These are phyloP conservation scores for Forsythia suspensa DNA, from an alignment of 257 asterid species.

Conservation along the genomic window DNA sequence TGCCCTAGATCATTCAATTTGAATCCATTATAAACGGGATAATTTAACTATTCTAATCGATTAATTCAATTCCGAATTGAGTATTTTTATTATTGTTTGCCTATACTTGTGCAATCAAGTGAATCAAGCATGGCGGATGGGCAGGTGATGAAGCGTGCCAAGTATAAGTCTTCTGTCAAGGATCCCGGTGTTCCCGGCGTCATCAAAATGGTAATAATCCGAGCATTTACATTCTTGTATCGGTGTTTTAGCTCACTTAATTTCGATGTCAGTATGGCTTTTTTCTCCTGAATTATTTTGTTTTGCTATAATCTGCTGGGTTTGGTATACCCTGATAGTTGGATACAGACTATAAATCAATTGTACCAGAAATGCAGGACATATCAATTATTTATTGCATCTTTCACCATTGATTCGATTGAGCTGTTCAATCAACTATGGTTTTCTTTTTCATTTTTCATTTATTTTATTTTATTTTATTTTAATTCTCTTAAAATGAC, in stretches of 20 bases:
- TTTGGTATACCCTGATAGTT: conserved; percentile 2
- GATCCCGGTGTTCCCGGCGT: conserved; percentile 79
- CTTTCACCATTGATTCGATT: conserved; percentile 5
- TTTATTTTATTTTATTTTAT: not conserved
- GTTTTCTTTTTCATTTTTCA: conserved; percentile 4
- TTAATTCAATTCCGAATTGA: not conserved
- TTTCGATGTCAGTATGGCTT: not conserved
- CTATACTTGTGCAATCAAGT: not conserved
- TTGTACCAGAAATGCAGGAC: not conserved
- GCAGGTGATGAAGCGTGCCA: conserved; percentile 73
- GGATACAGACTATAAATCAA: conserved; percentile 5
- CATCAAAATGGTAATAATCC: conserved; percentile 61
- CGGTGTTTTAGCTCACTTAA: conserved; percentile 1
- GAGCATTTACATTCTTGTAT: not conserved
- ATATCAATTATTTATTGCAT: not conserved
- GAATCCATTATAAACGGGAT: not conserved
- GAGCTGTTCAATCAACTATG: conserved; percentile 5
- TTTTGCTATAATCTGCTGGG: not conserved
- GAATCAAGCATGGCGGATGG: conserved; percentile 59
- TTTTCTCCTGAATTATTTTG: not conserved
- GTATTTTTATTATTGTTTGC: not conserved
- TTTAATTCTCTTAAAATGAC: not conserved
- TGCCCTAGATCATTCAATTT: not conserved
- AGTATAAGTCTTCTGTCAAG: conserved; percentile 68
- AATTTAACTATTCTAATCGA: not conserved